A percentile compares a stretch with the other conserved stretches of the same genome.
These are phyloP conservation scores for Phytophthora chlamydospora DNA, from an alignment of 352 stramenopile species.

Conservation along the genomic window DNA sequence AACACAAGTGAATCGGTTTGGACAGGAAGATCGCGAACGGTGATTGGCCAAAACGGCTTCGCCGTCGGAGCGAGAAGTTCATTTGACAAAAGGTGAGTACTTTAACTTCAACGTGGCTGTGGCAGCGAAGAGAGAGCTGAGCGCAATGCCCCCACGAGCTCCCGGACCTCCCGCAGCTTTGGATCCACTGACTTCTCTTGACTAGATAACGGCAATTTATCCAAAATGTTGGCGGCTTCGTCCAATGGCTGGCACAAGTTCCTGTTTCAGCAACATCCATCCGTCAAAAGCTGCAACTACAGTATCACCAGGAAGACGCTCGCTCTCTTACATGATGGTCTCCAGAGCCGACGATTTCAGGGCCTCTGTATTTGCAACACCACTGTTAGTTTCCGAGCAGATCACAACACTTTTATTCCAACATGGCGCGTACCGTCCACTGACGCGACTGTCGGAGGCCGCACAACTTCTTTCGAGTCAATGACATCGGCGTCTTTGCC, in stretches of 20 bases:
- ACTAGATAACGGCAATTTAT: not conserved
- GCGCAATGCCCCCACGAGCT: conserved; percentile 41
- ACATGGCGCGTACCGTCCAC: not conserved
- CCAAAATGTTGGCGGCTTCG: conserved; percentile 13
- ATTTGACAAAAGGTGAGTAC: conserved; percentile 3
- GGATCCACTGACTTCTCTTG: conserved; percentile 14
- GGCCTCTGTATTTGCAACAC: not conserved
- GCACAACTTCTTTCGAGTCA: conserved; percentile 9
- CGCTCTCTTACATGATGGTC: conserved; percentile 33
- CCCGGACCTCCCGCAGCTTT: conserved; percentile 50
- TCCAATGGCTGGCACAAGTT: conserved; percentile 12
- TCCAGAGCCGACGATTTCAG: conserved; percentile 6
- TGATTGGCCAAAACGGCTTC: conserved; percentile 21
- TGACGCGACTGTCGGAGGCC: not conserved
- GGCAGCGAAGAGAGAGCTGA: conserved; percentile 21
- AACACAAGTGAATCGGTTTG: conserved; percentile 25
- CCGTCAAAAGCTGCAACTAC: no score
- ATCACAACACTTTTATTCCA: not conserved
- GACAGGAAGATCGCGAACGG: conserved; percentile 21
- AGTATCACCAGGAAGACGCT: no score
- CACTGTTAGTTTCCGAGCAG: not conserved
- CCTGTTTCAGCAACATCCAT: not conserved
- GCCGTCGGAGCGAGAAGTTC: conserved; percentile 18
- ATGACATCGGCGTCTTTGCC: conserved; percentile 1
- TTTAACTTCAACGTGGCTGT: conserved; percentile 11